Conservation (phyloP, 2,329 filamentous ascomycete genomes). For the Colletotrichum sp. region DNA sequence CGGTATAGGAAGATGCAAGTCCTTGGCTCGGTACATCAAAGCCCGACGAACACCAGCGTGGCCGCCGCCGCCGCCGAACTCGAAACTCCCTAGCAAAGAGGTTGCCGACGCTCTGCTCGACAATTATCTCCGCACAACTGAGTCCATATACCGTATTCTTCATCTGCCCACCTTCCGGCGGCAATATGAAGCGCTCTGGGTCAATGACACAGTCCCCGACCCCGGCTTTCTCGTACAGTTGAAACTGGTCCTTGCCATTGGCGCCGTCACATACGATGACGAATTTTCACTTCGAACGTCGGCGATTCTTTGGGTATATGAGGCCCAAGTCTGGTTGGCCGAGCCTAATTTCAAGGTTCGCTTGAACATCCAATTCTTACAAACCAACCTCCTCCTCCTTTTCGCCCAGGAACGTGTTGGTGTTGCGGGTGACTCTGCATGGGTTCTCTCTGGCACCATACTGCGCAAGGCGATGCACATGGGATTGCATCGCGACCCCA, state of each 20-base stretch:
- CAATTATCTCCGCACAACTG: slow-evolving; percentile 53
- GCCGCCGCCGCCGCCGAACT: slow-evolving; percentile 44
- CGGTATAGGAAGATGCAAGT: slow-evolving; percentile 56
- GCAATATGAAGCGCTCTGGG: slow-evolving; percentile 59
- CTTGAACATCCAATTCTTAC: slow-evolving; percentile 55
- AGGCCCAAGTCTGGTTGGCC: slow-evolving; percentile 60
- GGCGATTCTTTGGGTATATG: slow-evolving; percentile 62
- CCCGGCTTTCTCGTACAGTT: slow-evolving; percentile 58
- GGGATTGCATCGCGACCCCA: slow-evolving; percentile 56
- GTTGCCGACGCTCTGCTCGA: slow-evolving; percentile 53
- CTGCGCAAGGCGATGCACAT: slow-evolving; percentile 53
- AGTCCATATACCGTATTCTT: slow-evolving; percentile 53
- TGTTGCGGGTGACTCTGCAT: slow-evolving; percentile 50
- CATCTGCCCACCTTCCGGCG: slow-evolving; percentile 55
- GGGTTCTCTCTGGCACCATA: slow-evolving; percentile 50
- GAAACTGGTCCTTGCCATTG: slow-evolving; percentile 64
- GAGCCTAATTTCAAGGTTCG: slow-evolving; percentile 58
- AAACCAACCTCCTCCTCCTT: slow-evolving; percentile 49
- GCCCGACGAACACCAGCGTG: slow-evolving; percentile 49
- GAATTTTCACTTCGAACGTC: slow-evolving; percentile 52
- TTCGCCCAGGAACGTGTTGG: slow-evolving; percentile 42
- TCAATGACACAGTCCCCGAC: slow-evolving; percentile 28
- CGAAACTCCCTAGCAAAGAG: slow-evolving; percentile 50
- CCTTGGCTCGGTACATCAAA: slow-evolving; percentile 58
- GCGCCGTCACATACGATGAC: slow-evolving; percentile 55